These are phyloP conservation scores for Protea cynaroides DNA, from an alignment of 164 flowering plant species.

Conservation along the genomic window DNA sequence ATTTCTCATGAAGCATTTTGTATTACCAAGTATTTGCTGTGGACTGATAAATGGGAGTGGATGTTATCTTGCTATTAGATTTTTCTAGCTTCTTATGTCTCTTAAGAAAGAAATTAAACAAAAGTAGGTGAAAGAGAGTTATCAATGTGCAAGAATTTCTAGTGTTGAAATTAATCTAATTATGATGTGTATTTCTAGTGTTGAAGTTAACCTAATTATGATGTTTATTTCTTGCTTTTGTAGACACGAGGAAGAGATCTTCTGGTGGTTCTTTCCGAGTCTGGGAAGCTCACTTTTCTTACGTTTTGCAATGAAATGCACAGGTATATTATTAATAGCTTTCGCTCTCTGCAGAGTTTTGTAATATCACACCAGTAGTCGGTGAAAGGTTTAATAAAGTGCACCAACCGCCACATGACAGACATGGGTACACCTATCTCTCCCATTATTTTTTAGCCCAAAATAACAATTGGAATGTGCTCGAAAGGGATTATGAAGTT, in stretches of 20 bases:
- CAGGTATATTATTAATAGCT: slow-evolving; percentile 36
- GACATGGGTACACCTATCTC: no score
- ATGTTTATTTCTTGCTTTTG: slow-evolving; percentile 7
- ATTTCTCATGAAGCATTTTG: neutral
- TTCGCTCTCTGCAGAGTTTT: no score
- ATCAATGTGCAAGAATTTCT: neutral
- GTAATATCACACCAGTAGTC: no score
- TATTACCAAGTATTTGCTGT: neutral
- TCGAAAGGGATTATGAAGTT: no score
- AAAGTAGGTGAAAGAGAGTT: neutral
- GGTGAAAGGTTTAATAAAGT: no score
- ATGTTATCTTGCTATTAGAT: neutral
- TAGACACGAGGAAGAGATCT: slow-evolving; percentile 70
- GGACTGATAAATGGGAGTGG: neutral
- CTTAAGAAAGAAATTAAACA: neutral
- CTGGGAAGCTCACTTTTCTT: slow-evolving; percentile 88
- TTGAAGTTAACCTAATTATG: neutral
- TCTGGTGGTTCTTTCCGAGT: slow-evolving; percentile 79
- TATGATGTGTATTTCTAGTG: neutral
- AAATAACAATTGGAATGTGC: no score
- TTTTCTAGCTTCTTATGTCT: neutral
- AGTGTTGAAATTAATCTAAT: neutral
- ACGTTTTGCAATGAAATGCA: slow-evolving; percentile 85
- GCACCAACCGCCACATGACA: no score
- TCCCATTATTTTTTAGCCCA: no score